Base-by-base conservation (phyloP, 2,329 filamentous ascomycete species). In the Ophiostoma ips region DNA sequence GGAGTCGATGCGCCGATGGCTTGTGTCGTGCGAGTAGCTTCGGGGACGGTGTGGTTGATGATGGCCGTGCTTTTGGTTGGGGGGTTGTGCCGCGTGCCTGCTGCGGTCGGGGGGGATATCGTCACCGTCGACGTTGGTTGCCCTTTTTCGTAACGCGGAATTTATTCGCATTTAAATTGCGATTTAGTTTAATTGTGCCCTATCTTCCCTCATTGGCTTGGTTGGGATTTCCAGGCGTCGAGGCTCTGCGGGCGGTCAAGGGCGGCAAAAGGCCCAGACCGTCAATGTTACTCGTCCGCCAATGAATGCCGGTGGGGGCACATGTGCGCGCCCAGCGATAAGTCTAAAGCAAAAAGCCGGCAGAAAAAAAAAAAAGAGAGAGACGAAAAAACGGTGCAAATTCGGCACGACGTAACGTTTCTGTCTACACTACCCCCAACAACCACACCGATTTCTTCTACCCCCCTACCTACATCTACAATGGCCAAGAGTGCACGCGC, bases 401-500 rank as follows among this genome's bases (percentile, higher is more conserved):
- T 28, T 28, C 24, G 41, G 24, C 34, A 50, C 44, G 24, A 24
- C 24, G 28, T 44, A 18, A 28, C 30, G 30, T 24, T 24, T 18
- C 16, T 24, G 13, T 34, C 30, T 16, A 11, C 24, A 21, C 19
- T 3, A 7, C 16, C 11, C 10, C 12, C 34, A 43, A 9, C 24
- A 21, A 8, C 43, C 28, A 31, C 31, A 45, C 3, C 19, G 8
- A 28, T 31, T 11, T 12, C 31, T 11, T 13, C 9, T 9, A 9
- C 11, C 11, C 24, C 24, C 24, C 24, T 28, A n/a, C 9, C 21
- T 21, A 41, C 13, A 41, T 9, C 15, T 45, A 49, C 36, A 58
- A 96, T 95, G 90, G 90, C 89, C 21, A 95, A 94, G 66, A 84
- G 86, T 63, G 72, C 84, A 54, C 77, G 90, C 64, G 78, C 89